Conservation (phyloP, 140 eudicot genomes). For the Stevia rebaudiana region DNA sequence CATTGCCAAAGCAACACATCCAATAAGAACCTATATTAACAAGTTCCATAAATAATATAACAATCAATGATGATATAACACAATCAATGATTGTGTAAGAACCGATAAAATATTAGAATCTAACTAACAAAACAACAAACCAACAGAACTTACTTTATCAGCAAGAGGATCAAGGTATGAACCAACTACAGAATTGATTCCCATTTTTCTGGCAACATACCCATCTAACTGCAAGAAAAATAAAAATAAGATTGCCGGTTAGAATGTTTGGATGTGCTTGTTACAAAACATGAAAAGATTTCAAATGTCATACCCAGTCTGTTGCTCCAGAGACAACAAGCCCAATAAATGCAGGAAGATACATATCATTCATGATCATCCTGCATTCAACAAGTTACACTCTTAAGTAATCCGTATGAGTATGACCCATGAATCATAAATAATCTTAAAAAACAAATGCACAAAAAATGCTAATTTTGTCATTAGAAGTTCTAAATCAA, state of each 20-base stretch:
- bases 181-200: conserved; percentile 91
- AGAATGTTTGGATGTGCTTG: background rate
- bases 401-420: no score
- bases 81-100: background rate
- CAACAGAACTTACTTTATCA: conserved; percentile 61
- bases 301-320: conserved; percentile 66
- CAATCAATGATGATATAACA: conserved; percentile 6
- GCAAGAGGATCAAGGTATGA: conserved; percentile 99
- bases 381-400: conserved; percentile 41
- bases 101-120: background rate
- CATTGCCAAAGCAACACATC: conserved; percentile 91
- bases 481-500: background rate
- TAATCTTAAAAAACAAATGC: background rate
- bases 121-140: conserved; percentile 1
- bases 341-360: conserved; percentile 83
- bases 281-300: conserved; percentile 6
- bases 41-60: conserved; percentile 14
- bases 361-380: conserved; percentile 90
- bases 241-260: conserved; percentile 3
- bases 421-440: conserved; percentile 1
- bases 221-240: conserved; percentile 78
- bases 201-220: conserved; percentile 87
- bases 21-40: conserved; percentile 67
- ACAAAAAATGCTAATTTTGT: background rate
- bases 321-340: conserved; percentile 85